Conservation (phyloP, 2,329 filamentous ascomycete species). For the Tolypocladium paradoxum region DNA sequence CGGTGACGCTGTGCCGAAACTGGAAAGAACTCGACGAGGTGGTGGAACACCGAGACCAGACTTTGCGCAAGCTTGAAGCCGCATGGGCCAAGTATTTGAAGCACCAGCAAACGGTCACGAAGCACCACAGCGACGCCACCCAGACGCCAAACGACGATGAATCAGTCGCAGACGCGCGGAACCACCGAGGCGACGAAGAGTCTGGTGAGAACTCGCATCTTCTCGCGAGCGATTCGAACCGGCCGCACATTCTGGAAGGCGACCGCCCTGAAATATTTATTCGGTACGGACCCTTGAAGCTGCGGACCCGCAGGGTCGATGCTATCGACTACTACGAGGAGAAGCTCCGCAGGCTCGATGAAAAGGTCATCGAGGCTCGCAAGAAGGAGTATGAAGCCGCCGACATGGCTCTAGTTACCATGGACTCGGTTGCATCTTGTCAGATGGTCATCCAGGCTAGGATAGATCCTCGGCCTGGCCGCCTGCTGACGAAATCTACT, state of each 20-base stretch:
- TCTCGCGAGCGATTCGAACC: constrained; percentile 34
- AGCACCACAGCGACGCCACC: constrained; percentile 4
- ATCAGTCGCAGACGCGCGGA: constrained; percentile 18
- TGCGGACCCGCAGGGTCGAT: constrained; percentile 66
- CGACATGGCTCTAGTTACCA: constrained; percentile 87
- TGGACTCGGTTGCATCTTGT: constrained; percentile 85
- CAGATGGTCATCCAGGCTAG: constrained; percentile 97
- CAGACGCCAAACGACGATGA: constrained; percentile 4
- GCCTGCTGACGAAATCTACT: constrained; percentile 73
- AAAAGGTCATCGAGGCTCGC: constrained; percentile 58
- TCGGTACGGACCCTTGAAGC: constrained; percentile 65
- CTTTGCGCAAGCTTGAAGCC: constrained; percentile 67
- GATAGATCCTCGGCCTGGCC: constrained; percentile 79
- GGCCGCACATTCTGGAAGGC: constrained; percentile 26
- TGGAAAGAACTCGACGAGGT: constrained; percentile 75
- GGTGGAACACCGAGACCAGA: constrained; percentile 53
- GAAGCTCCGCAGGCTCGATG: constrained; percentile 67
- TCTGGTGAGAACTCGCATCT: constrained; percentile 49
- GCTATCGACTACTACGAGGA: constrained; percentile 94
- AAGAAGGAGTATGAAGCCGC: constrained; percentile 67
- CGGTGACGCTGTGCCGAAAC: constrained; percentile 73
- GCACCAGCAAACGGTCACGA: constrained; percentile 10
- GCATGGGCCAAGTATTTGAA: constrained; percentile 62
- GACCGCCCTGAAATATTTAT: constrained; percentile 59
- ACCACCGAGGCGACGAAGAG: constrained; percentile 24